These are phyloP conservation scores for Peterozyma xylosa DNA, from an alignment of 805 yeast genomes.

Conservation along the genomic window DNA sequence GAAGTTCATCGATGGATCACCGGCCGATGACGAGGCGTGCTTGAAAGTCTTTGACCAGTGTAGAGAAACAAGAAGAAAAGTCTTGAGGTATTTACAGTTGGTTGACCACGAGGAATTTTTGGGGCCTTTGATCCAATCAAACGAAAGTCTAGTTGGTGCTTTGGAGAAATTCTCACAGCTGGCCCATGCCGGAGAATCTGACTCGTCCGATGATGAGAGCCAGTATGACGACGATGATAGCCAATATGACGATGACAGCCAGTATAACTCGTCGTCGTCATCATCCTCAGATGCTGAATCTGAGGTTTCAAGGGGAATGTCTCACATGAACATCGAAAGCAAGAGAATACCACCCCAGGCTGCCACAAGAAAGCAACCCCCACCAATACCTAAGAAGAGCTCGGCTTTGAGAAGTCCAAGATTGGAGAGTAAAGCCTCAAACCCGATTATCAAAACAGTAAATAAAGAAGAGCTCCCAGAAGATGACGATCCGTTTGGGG, in stretches of 20 bases:
- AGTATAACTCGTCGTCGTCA: constrained; percentile 4
- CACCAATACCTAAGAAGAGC: constrained; percentile 7
- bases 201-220: constrained; percentile 32
- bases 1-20: constrained; percentile 34
- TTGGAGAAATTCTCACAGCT: constrained; percentile 60
- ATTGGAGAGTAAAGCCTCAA: background rate
- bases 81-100: constrained; percentile 74
- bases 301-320: background rate
- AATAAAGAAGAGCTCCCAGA: constrained; percentile 14
- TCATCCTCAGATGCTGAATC: background rate
- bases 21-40: constrained; percentile 58
- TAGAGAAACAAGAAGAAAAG: constrained; percentile 65
- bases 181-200: constrained; percentile 33
- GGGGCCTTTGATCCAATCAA: constrained; percentile 84
- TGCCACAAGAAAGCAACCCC: constrained; percentile 1
- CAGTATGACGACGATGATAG: constrained; percentile 30
- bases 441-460: constrained; percentile 10
- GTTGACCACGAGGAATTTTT: constrained; percentile 80
- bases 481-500: constrained; percentile 46
- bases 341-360: background rate
- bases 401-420: constrained; percentile 1
- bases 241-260: constrained; percentile 28
- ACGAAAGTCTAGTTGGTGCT: constrained; percentile 78
- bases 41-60: constrained; percentile 68
- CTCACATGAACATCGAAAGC: background rate